Evolutionary conservation across 257 asterid species (phyloP).

Genomic region (Solanum rostratum): DNA sequence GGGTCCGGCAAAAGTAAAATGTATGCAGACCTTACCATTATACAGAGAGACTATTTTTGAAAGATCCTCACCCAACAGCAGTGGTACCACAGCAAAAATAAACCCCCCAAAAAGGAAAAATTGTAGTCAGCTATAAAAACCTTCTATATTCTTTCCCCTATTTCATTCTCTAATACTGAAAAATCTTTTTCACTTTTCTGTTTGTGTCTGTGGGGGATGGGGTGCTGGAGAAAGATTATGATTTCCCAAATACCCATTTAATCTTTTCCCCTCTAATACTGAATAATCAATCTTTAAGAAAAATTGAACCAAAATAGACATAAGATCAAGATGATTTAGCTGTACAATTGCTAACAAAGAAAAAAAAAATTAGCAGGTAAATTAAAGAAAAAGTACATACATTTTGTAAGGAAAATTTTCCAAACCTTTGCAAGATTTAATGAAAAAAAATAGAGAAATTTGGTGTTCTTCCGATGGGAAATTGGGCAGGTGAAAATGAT

Average conservation of each 20-base stretch:
- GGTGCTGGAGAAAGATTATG: background rate
- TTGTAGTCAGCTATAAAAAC: background rate
- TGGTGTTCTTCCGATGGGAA: background rate
- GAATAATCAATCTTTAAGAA: background rate
- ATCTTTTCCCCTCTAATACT: background rate
- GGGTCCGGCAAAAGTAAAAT: no score
- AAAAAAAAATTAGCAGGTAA: background rate
- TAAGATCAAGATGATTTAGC: background rate
- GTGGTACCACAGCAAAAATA: background rate
- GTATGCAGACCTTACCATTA: no score
- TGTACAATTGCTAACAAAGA: background rate
- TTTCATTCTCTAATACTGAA: background rate
- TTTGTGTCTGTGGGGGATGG: no score
- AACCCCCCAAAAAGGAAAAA: background rate
- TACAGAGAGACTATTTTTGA: no score
- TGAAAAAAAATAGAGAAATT: background rate
- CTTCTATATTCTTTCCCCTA: background rate
- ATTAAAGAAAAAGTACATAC: background rate
- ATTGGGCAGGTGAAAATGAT: background rate
- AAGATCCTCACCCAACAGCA: background rate
- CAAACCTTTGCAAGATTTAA: background rate
- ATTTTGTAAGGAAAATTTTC: background rate
- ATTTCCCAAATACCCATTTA: background rate
- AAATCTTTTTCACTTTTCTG: no score
- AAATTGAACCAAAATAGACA: background rate